Evolutionary conservation across 108 stramenopile species (phyloP).

Genomic region (Parietichytrium sp.): DNA sequence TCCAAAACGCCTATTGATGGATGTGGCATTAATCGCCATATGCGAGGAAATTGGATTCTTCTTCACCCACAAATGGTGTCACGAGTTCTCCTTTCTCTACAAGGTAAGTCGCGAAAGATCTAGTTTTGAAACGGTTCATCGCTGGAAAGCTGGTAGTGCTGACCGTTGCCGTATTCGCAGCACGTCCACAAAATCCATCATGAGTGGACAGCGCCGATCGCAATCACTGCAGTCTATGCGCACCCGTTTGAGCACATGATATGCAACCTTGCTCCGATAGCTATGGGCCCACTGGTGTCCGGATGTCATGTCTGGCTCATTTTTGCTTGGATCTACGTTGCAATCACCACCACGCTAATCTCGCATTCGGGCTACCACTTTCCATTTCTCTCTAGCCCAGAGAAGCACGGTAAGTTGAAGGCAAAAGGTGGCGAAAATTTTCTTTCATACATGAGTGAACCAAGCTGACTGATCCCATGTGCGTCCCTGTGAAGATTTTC

Average conservation of each 20-base stretch:
- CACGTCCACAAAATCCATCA: constrained; percentile 26
- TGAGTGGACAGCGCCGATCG: not conserved
- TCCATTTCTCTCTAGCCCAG: not conserved
- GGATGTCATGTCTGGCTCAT: no score
- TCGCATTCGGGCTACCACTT: constrained; percentile 43
- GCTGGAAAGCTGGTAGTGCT: no score
- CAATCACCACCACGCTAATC: constrained; percentile 20
- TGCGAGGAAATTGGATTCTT: not conserved
- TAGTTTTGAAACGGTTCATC: no score
- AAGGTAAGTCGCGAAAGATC: no score
- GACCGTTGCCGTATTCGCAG: no score
- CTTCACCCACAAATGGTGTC: not conserved
- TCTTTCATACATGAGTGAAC: no score
- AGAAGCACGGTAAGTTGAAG: no score
- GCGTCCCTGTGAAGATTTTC: no score
- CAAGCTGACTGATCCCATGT: no score
- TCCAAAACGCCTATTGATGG: no score
- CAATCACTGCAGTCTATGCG: not conserved
- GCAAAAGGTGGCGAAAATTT: no score
- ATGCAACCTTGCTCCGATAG: not conserved
- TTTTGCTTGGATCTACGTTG: constrained; percentile 35
- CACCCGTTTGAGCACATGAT: not conserved
- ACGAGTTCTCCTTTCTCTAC: constrained; percentile 4
- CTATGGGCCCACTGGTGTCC: not conserved
- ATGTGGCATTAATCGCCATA: not conserved